Evolutionary conservation across 106 monocot genomes (phyloP), one percentile per base, ranked within the genome.

Genomic region (Hemerocallis citrina): DNA sequence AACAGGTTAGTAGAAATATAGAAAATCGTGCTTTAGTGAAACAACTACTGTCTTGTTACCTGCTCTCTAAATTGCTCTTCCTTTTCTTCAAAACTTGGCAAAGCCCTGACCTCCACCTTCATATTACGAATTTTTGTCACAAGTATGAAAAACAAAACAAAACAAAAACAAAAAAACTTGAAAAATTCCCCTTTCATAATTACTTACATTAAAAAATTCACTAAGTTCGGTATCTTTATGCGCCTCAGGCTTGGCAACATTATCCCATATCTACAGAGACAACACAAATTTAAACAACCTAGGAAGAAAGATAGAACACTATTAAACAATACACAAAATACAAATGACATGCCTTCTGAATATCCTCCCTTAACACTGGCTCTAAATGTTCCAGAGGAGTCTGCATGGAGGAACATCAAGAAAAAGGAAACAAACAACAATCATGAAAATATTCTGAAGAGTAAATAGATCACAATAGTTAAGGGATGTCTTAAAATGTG

Each of bases 181-280:
- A 37, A 5, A 21, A 62, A 31, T 1, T n/a, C 16, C 27, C 44
- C 42, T 29, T 20, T 11, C 16, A 62, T 31, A 30, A 13, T 19
- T 16, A 68, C 83, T 75, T 45, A 79, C 83, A 57, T 83, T 75
- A 55, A 83, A 83, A 61, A 83, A 78, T 72, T 79, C 78, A 68
- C 67, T 74, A 16, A 83, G 75, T 55, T 61, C n/a, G 34, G 78
- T 79, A 47, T 75, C 71, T 59, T 83, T 79, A 37, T 78, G 75
- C 32, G 63, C 67, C 45, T 83, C 67, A 3, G 78, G 74, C 68
- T 78, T 83, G 20, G 75, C 28, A 60, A 83, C 78, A 67, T 38
- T 32, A 64, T 78, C 69, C 83, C 83, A 83, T 59, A 83, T 78
- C 83, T 83, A 68, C 37, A 67, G 0, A 62, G 40, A 52, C 22